Conservation (phyloP, 129 eudicot species). For the Erigeron canadensis region DNA sequence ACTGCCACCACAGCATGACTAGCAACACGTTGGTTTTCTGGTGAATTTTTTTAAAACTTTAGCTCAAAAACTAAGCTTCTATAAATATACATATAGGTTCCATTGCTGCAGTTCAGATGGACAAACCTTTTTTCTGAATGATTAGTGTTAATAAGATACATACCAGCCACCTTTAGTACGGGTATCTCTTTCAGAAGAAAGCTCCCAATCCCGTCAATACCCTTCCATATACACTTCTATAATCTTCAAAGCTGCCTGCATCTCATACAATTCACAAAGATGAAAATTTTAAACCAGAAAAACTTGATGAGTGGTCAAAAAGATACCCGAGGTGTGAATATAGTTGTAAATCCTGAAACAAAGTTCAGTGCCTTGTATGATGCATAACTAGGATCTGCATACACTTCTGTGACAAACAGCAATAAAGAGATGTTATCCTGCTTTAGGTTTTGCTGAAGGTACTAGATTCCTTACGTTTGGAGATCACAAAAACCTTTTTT, state of each 20-base stretch:
- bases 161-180: constrained; percentile 95
- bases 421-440: neutral
- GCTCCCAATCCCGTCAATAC: constrained; percentile 89
- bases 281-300: neutral
- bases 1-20: neutral
- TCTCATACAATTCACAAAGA: too few species aligned
- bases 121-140: neutral
- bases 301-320: neutral
- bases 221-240: constrained; percentile 87
- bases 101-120: neutral
- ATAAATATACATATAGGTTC: neutral
- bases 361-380: constrained; percentile 79
- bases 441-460: neutral
- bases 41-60: too few species aligned
- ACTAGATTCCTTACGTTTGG: neutral
- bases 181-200: constrained; percentile 91
- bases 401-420: constrained; percentile 62
- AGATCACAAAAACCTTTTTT: neutral
- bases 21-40: too few species aligned
- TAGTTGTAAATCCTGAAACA: constrained; percentile 82
- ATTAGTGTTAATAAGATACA: constrained; percentile 16
- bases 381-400: constrained; percentile 86
- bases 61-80: neutral
- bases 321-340: constrained; percentile 87
- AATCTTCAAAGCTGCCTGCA: constrained; percentile 85